These are phyloP conservation scores for Suhomyces bribrorum DNA, from an alignment of 1,139 yeast genomes.

Conservation along the genomic window DNA sequence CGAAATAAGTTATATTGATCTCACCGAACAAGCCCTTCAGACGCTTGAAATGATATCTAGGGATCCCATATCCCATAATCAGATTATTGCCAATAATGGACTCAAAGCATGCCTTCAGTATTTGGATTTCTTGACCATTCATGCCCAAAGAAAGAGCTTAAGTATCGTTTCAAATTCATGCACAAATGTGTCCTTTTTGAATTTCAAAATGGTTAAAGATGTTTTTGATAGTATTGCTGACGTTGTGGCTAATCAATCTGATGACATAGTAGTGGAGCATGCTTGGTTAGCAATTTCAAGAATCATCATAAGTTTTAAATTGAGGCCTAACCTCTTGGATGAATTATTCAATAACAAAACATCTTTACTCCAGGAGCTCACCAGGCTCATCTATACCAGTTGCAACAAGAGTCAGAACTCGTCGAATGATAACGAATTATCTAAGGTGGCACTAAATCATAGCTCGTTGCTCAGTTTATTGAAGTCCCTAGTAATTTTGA, in stretches of 20 bases:
- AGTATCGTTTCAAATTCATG: conserved; percentile 79
- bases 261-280: conserved; percentile 64
- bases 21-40: conserved; percentile 89
- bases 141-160: conserved; percentile 84
- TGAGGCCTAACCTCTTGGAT: conserved; percentile 47
- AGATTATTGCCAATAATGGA: conserved; percentile 60
- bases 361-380: conserved; percentile 29
- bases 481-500: conserved; percentile 42
- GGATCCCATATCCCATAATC: conserved; percentile 49
- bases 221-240: conserved; percentile 64
- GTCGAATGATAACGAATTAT: conserved; percentile 12
- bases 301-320: conserved; percentile 55
- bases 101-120: conserved; percentile 68
- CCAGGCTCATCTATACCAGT: conserved; percentile 30
- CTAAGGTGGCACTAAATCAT: conserved; percentile 29
- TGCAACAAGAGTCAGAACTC: conserved; percentile 29
- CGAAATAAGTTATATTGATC: conserved; percentile 82
- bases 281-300: conserved; percentile 70
- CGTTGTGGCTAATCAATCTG: conserved; percentile 61
- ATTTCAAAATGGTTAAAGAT: conserved; percentile 52
- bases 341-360: conserved; percentile 39
- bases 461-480: conserved; percentile 42
- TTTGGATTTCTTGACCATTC: conserved; percentile 85
- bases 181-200: conserved; percentile 44
- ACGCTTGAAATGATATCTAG: conserved; percentile 70